These are phyloP conservation scores for Heliocybe sulcata DNA, from an alignment of 1,284 basidiomycete species.

Conservation along the genomic window DNA sequence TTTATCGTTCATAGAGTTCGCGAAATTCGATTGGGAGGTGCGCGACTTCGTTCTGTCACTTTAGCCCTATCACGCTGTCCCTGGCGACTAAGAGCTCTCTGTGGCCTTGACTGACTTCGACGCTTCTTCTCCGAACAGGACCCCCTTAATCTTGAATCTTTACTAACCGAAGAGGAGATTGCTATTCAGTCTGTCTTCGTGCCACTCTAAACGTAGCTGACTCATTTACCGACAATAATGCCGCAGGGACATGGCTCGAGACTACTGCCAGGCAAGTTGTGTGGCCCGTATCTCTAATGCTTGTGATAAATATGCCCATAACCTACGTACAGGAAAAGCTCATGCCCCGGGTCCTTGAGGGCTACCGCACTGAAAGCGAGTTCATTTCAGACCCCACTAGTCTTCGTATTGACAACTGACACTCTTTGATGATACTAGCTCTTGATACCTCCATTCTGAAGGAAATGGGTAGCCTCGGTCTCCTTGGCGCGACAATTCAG, in stretches of 20 bases:
- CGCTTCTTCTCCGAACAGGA: conserved; percentile 38
- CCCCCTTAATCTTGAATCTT: conserved; percentile 66
- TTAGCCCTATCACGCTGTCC: no score
- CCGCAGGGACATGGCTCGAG: conserved; percentile 71
- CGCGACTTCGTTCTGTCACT: no score
- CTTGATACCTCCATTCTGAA: conserved; percentile 77
- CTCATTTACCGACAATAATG: background rate
- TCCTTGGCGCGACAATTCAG: conserved; percentile 87
- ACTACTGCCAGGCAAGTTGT: conserved; percentile 71
- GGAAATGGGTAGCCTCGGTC: conserved; percentile 90
- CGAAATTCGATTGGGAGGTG: no score
- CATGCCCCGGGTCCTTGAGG: conserved; percentile 78
- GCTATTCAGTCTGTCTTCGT: conserved; percentile 73
- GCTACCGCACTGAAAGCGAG: conserved; percentile 73
- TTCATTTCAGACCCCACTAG: no score
- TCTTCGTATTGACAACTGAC: no score
- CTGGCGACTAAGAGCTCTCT: background rate
- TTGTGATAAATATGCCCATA: conserved; percentile 2
- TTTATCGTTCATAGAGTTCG: no score
- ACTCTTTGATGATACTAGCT: conserved; percentile 32
- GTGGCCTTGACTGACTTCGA: background rate
- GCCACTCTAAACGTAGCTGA: conserved; percentile 3
- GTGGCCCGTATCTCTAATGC: background rate
- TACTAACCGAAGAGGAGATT: conserved; percentile 86
- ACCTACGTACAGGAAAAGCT: conserved; percentile 81